Evolutionary conservation across 164 flowering plant species (phyloP).

Genomic region (Aristolochia contorta): DNA sequence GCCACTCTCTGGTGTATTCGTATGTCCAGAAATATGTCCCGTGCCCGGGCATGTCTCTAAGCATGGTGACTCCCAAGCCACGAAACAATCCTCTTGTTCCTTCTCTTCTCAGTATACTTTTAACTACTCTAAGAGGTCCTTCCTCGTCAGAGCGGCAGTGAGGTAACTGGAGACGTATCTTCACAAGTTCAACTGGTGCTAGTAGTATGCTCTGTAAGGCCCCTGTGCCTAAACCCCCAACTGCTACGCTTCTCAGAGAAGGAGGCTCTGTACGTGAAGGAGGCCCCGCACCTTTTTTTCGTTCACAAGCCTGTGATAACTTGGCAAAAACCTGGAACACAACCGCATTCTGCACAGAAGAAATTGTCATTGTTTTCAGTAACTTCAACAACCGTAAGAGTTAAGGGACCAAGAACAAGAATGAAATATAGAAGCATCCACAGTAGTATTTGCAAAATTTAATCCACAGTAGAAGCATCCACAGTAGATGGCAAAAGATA

Average conservation of each 20-base stretch:
- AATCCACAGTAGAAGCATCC: no score
- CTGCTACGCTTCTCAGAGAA: constrained; percentile 61
- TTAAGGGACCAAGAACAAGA: no score
- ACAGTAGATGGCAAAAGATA: no score
- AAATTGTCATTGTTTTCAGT: background rate
- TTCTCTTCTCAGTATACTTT: constrained; percentile 40
- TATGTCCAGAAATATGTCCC: constrained; percentile 81
- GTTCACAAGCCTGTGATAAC: constrained; percentile 52
- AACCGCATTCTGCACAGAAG: constrained; percentile 67
- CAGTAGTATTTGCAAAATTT: no score
- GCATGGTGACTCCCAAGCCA: constrained; percentile 57
- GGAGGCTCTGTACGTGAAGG: constrained; percentile 85
- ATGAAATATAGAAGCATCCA: no score
- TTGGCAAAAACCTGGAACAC: constrained; percentile 75
- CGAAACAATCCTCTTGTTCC: constrained; percentile 62
- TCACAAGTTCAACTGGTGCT: constrained; percentile 72
- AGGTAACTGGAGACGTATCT: constrained; percentile 70
- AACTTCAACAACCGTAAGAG: no score
- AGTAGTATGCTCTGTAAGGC: constrained; percentile 68
- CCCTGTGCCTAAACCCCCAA: constrained; percentile 78
- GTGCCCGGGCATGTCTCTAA: constrained; percentile 73
- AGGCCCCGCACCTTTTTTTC: constrained; percentile 36
- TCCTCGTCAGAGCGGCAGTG: constrained; percentile 1
- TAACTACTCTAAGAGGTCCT: constrained; percentile 47
- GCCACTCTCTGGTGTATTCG: constrained; percentile 59